Evolutionary conservation across 208 protist species (phyloP), one percentile per base, ranked within the genome.

Genomic region (Zelonia costaricensis): DNA sequence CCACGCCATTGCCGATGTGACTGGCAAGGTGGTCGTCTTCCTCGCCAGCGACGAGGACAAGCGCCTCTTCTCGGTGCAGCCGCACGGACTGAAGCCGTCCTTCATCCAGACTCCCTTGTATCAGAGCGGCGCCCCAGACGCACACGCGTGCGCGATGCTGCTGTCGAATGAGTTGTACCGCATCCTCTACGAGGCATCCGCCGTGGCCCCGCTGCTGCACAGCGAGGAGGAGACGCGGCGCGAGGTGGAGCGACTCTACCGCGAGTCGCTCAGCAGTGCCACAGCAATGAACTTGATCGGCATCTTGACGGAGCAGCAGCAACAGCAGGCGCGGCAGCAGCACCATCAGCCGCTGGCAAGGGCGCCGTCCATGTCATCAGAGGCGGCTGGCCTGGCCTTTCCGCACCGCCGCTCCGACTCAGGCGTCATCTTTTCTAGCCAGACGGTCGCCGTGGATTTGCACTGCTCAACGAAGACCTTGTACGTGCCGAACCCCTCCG

Each of bases 81-180:
- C 78, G 38, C 59, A 77, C 12, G 70, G 69, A 16, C 66, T 96
- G 36, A 92, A 88, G 63, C 81, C 91, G 16, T 87, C 81, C 5
- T 96, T 96, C 66, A 77, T 96, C 20, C 76, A 82, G 53, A 86
- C 84, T 12, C 81, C 83, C 7, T 49, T 96, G 30, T 92, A 88
- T 69, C 76, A 75, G 18, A 64, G 62, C 43, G 69, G 64, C 13
- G 63, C 69, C 25, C 42, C 74, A 1, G 84, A 84, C 36, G 74
- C 84, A 25, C 62, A 87, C 35, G 39, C 46, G 9, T 91, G 84
- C 40, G 86, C 78, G 25, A 60, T 36, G 27, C 62, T 83, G 65
- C 69, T 96, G 52, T 62, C 76, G 18, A 60, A 53, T 20, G 82
- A 90, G 53, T 69, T 96, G 6, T 68, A 76, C 43, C 62, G 64